These are phyloP conservation scores for Trichoderma oligosporum DNA, from an alignment of 2,329 filamentous ascomycete genomes.

Conservation along the genomic window DNA sequence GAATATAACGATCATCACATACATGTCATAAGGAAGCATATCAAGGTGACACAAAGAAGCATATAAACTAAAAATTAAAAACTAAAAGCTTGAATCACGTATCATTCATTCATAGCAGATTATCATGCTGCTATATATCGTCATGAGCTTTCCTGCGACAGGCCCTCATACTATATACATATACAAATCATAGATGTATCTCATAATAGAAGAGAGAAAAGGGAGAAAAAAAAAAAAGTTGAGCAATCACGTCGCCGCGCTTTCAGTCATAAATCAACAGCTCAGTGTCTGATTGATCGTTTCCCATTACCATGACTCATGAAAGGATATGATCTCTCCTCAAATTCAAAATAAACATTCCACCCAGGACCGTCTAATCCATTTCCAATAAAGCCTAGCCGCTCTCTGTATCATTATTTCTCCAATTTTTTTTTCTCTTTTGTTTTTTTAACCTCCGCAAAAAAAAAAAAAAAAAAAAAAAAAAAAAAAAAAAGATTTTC, in stretches of 20 bases:
- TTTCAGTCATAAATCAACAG: constrained; percentile 14
- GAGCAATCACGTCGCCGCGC: not conserved
- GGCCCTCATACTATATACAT: constrained; percentile 10
- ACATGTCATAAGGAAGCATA: not conserved
- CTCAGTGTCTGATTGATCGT: not conserved
- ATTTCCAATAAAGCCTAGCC: not conserved
- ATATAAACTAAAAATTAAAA: not conserved
- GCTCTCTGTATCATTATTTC: not conserved
- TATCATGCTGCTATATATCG: not conserved
- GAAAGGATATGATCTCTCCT: not conserved
- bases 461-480: too few relatives aligned
- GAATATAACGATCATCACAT: not conserved
- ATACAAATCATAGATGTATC: not conserved
- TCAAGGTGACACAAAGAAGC: not conserved
- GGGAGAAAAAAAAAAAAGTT: not conserved
- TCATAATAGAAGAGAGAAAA: not conserved
- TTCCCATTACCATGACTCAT: not conserved
- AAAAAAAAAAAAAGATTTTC: too few relatives aligned
- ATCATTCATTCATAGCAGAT: not conserved
- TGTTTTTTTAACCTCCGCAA: not conserved
- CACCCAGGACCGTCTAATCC: not conserved
- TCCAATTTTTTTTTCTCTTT: not conserved
- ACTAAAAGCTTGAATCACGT: not conserved
- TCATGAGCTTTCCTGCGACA: not conserved
- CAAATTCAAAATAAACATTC: not conserved